These are phyloP conservation scores for Hyphodiscus sp. DNA, from an alignment of 2,329 filamentous ascomycete species.

Conservation along the genomic window DNA sequence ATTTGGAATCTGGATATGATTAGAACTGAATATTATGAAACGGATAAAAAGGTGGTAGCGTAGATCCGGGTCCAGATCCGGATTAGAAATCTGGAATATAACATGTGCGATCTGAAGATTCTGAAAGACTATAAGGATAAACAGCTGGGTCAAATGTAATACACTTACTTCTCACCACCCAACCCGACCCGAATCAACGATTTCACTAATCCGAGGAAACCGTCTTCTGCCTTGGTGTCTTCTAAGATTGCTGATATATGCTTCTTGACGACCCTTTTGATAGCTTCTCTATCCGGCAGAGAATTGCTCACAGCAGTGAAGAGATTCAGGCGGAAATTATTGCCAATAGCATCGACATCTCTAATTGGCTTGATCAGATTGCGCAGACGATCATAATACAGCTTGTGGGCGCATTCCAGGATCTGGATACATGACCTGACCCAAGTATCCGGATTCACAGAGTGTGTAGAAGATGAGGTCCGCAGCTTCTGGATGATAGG, in stretches of 20 bases:
- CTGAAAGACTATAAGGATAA: too few species aligned
- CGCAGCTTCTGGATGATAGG: slow-evolving; percentile 41
- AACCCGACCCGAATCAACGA: slow-evolving; percentile 60
- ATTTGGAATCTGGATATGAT: slow-evolving; percentile 50
- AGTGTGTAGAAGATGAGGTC: slow-evolving; percentile 19
- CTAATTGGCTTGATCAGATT: slow-evolving; percentile 33
- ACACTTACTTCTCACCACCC: slow-evolving; percentile 46
- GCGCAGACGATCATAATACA: slow-evolving; percentile 49
- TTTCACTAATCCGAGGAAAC: slow-evolving; percentile 50
- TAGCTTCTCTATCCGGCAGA: slow-evolving; percentile 45
- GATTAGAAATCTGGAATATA: too few species aligned
- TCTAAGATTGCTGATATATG: slow-evolving; percentile 45
- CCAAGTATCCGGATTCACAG: slow-evolving; percentile 36
- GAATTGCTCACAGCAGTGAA: slow-evolving; percentile 61
- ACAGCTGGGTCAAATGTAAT: too few species aligned
- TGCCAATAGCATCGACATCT: slow-evolving; percentile 30
- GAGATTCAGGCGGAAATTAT: slow-evolving; percentile 53
- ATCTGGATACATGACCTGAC: slow-evolving; percentile 48
- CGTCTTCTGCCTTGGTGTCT: slow-evolving; percentile 26
- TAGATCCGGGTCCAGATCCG: too few species aligned
- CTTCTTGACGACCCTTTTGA: slow-evolving; percentile 45
- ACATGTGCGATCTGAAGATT: too few species aligned
- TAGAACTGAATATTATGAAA: neutral
- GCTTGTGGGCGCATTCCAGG: slow-evolving; percentile 51
- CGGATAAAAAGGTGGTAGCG: neutral